phyloP scores from a whole-genome alignment of 1,284 basidiomycete species.

The Wallemia ichthyophaga region DNA sequence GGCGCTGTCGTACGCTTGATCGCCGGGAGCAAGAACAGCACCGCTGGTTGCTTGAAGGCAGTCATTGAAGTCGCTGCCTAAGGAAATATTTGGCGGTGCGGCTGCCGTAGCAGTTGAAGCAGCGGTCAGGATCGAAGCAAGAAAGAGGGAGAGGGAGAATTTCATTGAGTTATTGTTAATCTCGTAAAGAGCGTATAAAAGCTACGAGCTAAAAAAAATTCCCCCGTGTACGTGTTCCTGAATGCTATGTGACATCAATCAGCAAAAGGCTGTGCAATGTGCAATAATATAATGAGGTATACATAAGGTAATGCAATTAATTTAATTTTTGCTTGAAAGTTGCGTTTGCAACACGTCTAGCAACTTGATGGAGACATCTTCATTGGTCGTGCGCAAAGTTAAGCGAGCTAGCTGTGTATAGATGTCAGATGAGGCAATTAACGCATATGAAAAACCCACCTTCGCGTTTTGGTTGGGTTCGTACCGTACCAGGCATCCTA shows the following conservation, averaged over 20 bases:
- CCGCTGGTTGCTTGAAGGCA: not conserved
- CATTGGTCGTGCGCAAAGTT: constrained; percentile 83
- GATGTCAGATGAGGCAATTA: constrained; percentile 1
- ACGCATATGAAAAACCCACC: constrained; percentile 19
- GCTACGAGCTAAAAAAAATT: too few relatives aligned
- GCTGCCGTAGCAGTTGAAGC: not conserved
- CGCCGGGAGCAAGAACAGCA: not conserved
- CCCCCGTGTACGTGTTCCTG: too few relatives aligned
- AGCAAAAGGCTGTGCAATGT: too few relatives aligned
- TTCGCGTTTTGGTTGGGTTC: constrained; percentile 90
- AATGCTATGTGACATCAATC: too few relatives aligned
- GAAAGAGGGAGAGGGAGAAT: too few relatives aligned
- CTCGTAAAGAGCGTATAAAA: too few relatives aligned
- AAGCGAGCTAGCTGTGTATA: constrained; percentile 48
- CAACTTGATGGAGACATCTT: constrained; percentile 55
- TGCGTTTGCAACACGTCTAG: constrained; percentile 19
- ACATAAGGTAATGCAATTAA: too few relatives aligned
- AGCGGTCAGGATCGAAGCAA: too few relatives aligned
- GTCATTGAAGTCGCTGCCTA: not conserved
- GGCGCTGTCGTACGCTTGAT: not conserved
- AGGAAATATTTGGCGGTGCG: not conserved
- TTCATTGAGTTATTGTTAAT: too few relatives aligned
- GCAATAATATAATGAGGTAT: too few relatives aligned
- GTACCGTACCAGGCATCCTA: constrained; percentile 68
- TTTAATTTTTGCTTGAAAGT: not conserved